Conservation (phyloP, 2,329 filamentous ascomycete genomes). For the Colletotrichum sp. region DNA sequence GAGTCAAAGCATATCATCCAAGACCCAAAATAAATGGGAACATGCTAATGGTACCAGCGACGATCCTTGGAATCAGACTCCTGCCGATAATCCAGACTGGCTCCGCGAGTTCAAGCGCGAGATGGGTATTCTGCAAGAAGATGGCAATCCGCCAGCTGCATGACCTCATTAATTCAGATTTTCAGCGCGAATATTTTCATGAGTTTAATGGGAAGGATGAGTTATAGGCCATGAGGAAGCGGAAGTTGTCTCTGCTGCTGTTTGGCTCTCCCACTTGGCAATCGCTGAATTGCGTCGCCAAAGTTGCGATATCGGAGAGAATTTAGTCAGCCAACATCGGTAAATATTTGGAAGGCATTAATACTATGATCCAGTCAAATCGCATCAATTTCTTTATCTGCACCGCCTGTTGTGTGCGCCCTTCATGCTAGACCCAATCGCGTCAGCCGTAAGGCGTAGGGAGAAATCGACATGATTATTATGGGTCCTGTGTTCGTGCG, state of each 20-base stretch:
- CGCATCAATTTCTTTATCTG: neutral
- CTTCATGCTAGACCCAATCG: neutral
- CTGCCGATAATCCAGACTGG: slow-evolving; percentile 37
- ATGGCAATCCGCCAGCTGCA: neutral
- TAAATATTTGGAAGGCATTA: fast-evolving
- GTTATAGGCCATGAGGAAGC: neutral
- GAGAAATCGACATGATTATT: slow-evolving; percentile 1
- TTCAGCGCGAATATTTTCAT: neutral
- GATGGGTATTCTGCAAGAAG: neutral
- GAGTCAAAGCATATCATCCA: neutral
- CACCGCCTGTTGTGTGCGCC: neutral
- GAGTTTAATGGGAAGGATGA: neutral
- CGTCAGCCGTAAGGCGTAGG: neutral
- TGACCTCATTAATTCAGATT: fast-evolving
- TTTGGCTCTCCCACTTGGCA: neutral
- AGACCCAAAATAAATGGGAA: neutral
- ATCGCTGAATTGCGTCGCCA: neutral
- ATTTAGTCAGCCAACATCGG: neutral
- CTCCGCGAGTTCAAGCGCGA: slow-evolving; percentile 25
- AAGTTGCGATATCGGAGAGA: neutral
- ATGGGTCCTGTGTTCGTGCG: neutral
- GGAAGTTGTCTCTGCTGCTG: neutral
- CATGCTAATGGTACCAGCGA: slow-evolving; percentile 19
- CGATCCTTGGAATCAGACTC: slow-evolving; percentile 45
- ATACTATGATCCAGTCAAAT: neutral